Base-by-base conservation (phyloP, 768 basidiomycete species). In the Collybia sordida region DNA sequence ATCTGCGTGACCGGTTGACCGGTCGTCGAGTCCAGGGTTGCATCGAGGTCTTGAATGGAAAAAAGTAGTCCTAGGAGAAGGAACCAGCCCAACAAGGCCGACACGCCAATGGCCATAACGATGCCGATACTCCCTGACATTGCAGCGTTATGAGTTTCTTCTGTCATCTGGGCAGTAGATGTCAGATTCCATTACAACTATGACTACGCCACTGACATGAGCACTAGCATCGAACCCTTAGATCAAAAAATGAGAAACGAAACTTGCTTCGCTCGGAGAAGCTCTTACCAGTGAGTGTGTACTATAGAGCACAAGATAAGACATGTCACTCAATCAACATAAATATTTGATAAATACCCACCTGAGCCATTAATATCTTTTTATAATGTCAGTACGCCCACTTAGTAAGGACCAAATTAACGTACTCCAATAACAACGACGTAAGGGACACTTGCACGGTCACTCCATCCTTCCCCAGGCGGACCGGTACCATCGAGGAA, bases 1-100 rank as follows among this genome's bases (percentile, higher is more conserved):
- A 92, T 90, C 56, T 90, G 88, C 2, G 87, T 76, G 1, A 91
- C 87, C 1, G 89, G 89, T 56, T 90, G 78, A 0, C 83, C 85
- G 3, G 81, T 83, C 8, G 65, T 41, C 0, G 82, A 78, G 9
- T 54, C 59, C 24, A 89, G 48, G 0, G 86, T 88, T 3, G 38
- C 57, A 17, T 78, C 77, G 14, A 86, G 70, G 56, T 90, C 81
- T 58, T 90, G 89, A 17, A 91, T 90, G 0, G 83, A 86, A 68
- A 90, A 90, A 1, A 90, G 74, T 34, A 90, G 70, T 0, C 83
- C 83, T 5, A 89, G 67, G 37, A 90, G 70, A 42, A 89, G 77
- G 72, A 88, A 90, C 82, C 84, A 86, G 21, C 88, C 88, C 1
- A 90, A 75, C 9, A 88, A 52, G 1, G 86, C 83, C 3, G 85